Evolutionary conservation across 176 grass and related monocot genomes (phyloP), one percentile per base, ranked within the genome.

Genomic region (Oryza punctata): DNA sequence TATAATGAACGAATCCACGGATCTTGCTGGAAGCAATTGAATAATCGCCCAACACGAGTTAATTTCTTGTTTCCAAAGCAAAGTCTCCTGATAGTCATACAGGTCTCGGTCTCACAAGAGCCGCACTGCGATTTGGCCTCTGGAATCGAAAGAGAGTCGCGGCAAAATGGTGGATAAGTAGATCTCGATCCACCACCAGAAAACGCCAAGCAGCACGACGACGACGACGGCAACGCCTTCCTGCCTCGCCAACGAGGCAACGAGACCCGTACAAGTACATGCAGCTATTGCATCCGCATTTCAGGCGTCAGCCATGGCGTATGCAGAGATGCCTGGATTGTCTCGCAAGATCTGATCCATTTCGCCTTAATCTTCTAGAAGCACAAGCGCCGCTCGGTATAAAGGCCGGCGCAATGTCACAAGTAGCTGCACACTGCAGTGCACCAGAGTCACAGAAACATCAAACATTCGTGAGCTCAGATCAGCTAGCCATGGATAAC

Each of bases 241-340:
- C 54, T 8, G 37, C 37, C 6, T 8, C 52, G 52, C 52, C 52
- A 57, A 57, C 52, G 5, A 21, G 18, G 50, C 50, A 57, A 21
- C 50, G 6, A 8, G 52, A 57, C 52, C 18, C 52, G 52, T 57
- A 15, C 49, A n/a, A n/a, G n/a, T n/a, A n/a, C n/a, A 57, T 57
- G 19, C 52, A 57, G 2, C 52, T 1, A 57, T 21, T 19, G 52
- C 52, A 19, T 57, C 52, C n/a, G 18, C 52, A 21, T 8, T 7
- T 38, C 18, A n/a, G 16, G 38, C 80, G 69, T 73, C 80, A 82
- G 24, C 3, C 24, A 73, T 46, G 33, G 52, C 80, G 80, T 46
- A 19, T 12, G 57, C 80, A 70, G 52, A 57, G 15, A 19, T 54
- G 50, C 6, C 6, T 54, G 50, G 50, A 54, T 24, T 54, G 78